phyloP scores from a whole-genome alignment of 768 basidiomycete species.

The Leccinum sublutescens region DNA sequence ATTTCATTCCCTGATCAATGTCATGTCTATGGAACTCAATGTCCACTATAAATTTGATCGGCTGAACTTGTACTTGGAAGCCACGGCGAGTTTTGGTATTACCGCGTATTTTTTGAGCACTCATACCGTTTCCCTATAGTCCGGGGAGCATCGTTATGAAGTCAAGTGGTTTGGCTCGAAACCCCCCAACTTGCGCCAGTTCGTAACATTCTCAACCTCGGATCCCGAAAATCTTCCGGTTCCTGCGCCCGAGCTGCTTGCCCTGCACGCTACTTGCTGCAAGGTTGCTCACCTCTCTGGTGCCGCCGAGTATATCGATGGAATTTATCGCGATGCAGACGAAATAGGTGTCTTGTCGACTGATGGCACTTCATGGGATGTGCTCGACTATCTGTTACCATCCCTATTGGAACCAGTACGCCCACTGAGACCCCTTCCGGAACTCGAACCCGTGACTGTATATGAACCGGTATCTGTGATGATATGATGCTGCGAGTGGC shows the following conservation, averaged over 20 bases:
- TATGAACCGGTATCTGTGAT: too few relatives aligned
- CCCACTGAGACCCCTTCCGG: too few relatives aligned
- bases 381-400: background rate
- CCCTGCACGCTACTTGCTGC: conserved; percentile 23
- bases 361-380: conserved; percentile 2
- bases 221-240: conserved; percentile 12
- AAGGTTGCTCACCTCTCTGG: conserved; percentile 29
- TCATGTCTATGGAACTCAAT: background rate
- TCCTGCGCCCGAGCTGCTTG: conserved; percentile 13
- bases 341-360: background rate
- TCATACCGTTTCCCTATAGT: background rate
- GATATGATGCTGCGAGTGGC: too few relatives aligned
- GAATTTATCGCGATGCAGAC: conserved; percentile 8
- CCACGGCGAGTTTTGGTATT: conserved; percentile 1
- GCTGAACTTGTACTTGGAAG: conserved; percentile 6
- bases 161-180: background rate
- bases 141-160: conserved; percentile 2
- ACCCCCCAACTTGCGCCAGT: background rate
- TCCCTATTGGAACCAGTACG: background rate
- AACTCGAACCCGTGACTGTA: too few relatives aligned
- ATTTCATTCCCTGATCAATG: conserved; percentile 10
- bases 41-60: conserved; percentile 3
- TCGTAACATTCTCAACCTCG: conserved; percentile 3
- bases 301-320: conserved; percentile 18
- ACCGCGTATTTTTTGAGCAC: background rate